Conservation (phyloP, 768 basidiomycete species). For the Clitopilus passeckerianus region DNA sequence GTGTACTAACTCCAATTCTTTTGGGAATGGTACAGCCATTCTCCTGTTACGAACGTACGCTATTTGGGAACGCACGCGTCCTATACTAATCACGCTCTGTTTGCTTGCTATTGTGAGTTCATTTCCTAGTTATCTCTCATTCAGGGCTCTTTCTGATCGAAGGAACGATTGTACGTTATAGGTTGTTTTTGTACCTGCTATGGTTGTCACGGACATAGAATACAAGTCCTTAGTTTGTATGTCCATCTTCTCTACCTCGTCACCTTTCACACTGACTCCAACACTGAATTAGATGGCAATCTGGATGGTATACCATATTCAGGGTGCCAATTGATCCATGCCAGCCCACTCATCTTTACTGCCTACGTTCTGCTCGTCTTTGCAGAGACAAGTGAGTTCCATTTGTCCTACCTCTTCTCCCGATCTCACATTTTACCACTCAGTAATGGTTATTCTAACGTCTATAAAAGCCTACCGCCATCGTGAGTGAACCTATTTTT, state of each 20-base stretch:
- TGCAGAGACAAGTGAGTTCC: slow-evolving; percentile 33
- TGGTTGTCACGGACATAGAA: slow-evolving; percentile 27
- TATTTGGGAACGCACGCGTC: slow-evolving; percentile 33
- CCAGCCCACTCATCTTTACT: slow-evolving; percentile 30
- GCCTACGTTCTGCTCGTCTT: slow-evolving; percentile 32
- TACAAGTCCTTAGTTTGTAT: slow-evolving; percentile 27
- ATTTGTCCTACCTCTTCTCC: not conserved
- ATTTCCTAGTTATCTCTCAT: not conserved
- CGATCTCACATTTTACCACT: not conserved
- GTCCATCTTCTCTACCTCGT: slow-evolving; percentile 3
- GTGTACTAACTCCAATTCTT: not conserved
- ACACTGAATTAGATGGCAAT: not conserved
- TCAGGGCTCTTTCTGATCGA: no score
- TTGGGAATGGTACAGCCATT: slow-evolving; percentile 19
- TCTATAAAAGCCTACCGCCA: slow-evolving; percentile 30
- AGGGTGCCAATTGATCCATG: slow-evolving; percentile 27
- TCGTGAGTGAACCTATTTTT: slow-evolving; percentile 20
- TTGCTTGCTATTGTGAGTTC: slow-evolving; percentile 17
- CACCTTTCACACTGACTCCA: not conserved
- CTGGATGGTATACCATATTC: slow-evolving; percentile 14
- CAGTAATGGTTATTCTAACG: slow-evolving; percentile 33
- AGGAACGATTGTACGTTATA: slow-evolving; percentile 6
- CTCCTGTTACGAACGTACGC: slow-evolving; percentile 40
- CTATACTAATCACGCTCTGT: slow-evolving; percentile 25
- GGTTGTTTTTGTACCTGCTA: slow-evolving; percentile 25